phyloP scores from a whole-genome alignment of 805 yeast species.

The Komagataella populi region DNA sequence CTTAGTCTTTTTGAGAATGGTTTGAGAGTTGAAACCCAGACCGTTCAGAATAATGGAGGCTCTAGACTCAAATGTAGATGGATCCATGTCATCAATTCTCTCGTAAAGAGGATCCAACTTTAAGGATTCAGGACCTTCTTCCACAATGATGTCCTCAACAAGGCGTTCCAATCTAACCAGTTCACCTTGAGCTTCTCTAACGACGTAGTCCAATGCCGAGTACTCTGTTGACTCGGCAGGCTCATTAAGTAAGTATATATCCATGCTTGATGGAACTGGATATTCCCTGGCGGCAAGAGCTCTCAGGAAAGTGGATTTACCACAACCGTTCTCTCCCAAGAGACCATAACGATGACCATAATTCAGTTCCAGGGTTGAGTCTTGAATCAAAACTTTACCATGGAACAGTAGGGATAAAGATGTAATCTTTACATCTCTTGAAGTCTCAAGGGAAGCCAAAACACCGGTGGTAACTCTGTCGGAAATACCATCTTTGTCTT shows the following conservation, averaged over 20 bases:
- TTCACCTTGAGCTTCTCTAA: conserved; percentile 90
- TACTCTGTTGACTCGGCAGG: conserved; percentile 92
- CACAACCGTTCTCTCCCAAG: conserved; percentile 97
- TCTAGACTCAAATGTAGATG: conserved; percentile 89
- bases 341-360: conserved; percentile 97
- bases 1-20: conserved; percentile 88
- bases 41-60: conserved; percentile 94
- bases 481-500: conserved; percentile 85
- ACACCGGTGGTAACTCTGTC: conserved; percentile 99
- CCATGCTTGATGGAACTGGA: conserved; percentile 88
- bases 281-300: conserved; percentile 92
- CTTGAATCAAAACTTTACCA: conserved; percentile 93
- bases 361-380: conserved; percentile 83
- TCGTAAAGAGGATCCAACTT: conserved; percentile 82
- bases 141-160: conserved; percentile 80
- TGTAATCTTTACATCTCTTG: conserved; percentile 86
- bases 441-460: conserved; percentile 72
- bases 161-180: conserved; percentile 81
- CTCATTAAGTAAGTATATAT: conserved; percentile 87
- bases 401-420: conserved; percentile 90
- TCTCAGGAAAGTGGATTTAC: conserved; percentile 90
- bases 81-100: conserved; percentile 92
- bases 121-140: conserved; percentile 89
- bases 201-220: conserved; percentile 92
- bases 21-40: conserved; percentile 83